Evolutionary conservation across 441 rosid genomes (phyloP), one percentile per base, ranked within the genome.

Genomic region (Gossypium trilobum): DNA sequence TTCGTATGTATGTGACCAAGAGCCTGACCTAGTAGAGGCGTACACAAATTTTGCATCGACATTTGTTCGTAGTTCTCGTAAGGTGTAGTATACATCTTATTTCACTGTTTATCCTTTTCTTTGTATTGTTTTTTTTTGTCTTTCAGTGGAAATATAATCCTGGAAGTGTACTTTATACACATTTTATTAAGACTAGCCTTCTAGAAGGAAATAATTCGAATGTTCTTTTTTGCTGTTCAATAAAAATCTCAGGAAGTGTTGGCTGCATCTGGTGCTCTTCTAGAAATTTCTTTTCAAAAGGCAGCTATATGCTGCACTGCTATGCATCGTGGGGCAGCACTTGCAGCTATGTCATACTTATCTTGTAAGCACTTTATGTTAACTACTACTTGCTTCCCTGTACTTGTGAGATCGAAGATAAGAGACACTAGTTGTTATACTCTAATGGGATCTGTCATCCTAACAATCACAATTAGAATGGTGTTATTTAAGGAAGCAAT

Each of bases 261-360:
- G 81, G 89, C 90, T 77, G 85, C 87, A 70, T 89, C 87, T 64
- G 97, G 91, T 77, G 80, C 90, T 20, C 87, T 90, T 77, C 90
- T 94, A 72, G 97, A 94, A 81, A 82, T 85, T 79, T 92, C 97
- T 73, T 90, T 94, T 81, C 97, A 90, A 77, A 94, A 90, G 89
- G 97, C 97, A 31, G 99, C 99, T 67, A 89, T 94, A 81, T 89
- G 96, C 83, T 90, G 97, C 85, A 92, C 99, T 17, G 99, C 97
- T 23, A 94, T 94, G 97, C 99, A 94, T 80, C 90, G 97, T 50
- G 97, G 94, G 72, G 97, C 99, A 67, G 97, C 99, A 57, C 84
- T 94, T 71, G 96, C 92, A 22, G 97, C 99, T 77, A 88, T 94
- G 94, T 92, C 99, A 25, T 91, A 92, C 81, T 84, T 94, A 72